These are phyloP conservation scores for Clonostachys rosea DNA, from an alignment of 2,329 filamentous ascomycete genomes.

Conservation along the genomic window DNA sequence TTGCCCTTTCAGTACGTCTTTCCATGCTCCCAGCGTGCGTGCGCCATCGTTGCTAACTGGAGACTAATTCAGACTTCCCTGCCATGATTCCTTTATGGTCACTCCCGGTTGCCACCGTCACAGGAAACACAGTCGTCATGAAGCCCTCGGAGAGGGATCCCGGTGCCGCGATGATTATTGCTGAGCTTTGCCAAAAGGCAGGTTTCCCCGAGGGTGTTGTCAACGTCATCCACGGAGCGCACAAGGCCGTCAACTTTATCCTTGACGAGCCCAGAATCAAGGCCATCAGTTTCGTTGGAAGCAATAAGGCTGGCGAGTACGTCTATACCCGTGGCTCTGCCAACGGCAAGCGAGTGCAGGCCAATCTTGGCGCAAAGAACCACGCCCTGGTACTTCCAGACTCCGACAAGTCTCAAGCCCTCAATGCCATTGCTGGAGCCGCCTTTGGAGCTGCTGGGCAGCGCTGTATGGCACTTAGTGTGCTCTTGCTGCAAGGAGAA, in stretches of 20 bases:
- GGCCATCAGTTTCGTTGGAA: conserved; percentile 72
- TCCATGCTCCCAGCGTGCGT: too few species aligned
- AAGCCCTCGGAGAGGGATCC: conserved; percentile 77
- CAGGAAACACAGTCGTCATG: conserved; percentile 70
- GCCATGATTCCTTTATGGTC: conserved; percentile 82
- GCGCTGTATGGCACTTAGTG: conserved; percentile 64
- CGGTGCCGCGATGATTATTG: conserved; percentile 69
- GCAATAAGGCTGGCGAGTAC: conserved; percentile 79
- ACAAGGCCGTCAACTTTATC: conserved; percentile 73
- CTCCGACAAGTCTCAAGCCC: conserved; percentile 75
- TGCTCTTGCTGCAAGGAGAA: conserved; percentile 62
- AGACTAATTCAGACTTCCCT: conserved; percentile 50
- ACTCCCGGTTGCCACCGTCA: conserved; percentile 74
- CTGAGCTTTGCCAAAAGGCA: conserved; percentile 67
- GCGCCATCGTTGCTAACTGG: conserved; percentile 22
- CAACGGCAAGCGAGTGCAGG: conserved; percentile 75
- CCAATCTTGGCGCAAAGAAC: conserved; percentile 78
- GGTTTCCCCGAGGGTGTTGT: conserved; percentile 71
- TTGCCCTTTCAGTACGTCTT: conserved; percentile 55
- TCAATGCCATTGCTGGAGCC: conserved; percentile 66
- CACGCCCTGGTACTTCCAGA: conserved; percentile 73
- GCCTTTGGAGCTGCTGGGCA: conserved; percentile 66
- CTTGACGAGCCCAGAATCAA: conserved; percentile 73
- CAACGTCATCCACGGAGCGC: conserved; percentile 70
- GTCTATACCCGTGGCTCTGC: conserved; percentile 70